Evolutionary conservation across 2,329 filamentous ascomycete species (phyloP).

Genomic region (Thielaviopsis punctulata): DNA sequence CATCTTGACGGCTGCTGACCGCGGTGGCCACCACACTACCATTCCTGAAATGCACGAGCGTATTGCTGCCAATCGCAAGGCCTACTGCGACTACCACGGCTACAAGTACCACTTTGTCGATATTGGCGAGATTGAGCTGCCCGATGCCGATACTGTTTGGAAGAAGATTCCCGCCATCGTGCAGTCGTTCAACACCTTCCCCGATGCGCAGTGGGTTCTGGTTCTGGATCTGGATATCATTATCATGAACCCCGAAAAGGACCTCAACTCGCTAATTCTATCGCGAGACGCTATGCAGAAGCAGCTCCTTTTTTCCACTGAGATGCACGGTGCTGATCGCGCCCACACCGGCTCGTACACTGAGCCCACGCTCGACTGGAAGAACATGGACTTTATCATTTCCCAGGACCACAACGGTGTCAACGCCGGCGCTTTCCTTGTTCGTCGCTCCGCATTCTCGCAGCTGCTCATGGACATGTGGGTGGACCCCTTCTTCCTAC

Average conservation of each 20-base stretch:
- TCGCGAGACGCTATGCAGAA: constrained; percentile 11
- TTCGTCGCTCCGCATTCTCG: constrained; percentile 9
- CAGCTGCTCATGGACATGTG: constrained; percentile 12
- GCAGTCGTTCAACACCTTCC: constrained; percentile 10
- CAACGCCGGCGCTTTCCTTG: constrained; percentile 11
- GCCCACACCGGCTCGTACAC: constrained; percentile 8
- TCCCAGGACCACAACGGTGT: constrained; percentile 12
- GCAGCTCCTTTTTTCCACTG: constrained; percentile 5
- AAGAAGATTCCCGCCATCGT: constrained; percentile 12
- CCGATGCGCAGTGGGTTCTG: constrained; percentile 12
- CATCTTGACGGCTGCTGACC: constrained; percentile 10
- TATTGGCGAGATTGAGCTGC: constrained; percentile 10
- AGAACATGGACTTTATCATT: constrained; percentile 11
- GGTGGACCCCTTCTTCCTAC: constrained; percentile 11
- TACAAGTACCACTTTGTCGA: constrained; percentile 13
- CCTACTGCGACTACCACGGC: constrained; percentile 10
- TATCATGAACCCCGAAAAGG: constrained; percentile 8
- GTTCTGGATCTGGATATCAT: constrained; percentile 11
- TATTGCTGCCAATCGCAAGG: constrained; percentile 10
- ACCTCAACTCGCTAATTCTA: constrained; percentile 11
- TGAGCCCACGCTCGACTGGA: constrained; percentile 8
- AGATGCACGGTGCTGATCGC: constrained; percentile 5
- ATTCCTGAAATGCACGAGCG: constrained; percentile 11
- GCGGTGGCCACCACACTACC: constrained; percentile 9
- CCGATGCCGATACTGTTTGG: constrained; percentile 8